Base-by-base conservation (phyloP, 225 moss, liverwort and hornwort genomes). In the Marchantia paleacea region DNA sequence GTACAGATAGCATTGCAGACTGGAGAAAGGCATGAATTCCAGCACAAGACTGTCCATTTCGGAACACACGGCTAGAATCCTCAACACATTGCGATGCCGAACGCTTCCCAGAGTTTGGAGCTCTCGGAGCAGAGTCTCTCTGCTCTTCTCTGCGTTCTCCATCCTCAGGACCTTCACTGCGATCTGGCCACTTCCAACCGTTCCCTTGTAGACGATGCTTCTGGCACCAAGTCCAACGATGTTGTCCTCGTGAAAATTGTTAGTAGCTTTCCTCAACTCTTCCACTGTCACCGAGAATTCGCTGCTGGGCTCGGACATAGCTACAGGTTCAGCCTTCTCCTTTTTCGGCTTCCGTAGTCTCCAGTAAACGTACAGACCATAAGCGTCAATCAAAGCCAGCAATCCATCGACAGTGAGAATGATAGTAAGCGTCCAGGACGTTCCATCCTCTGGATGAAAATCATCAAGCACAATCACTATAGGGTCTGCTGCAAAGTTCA, bases 181-280 rank as follows among this genome's bases (percentile, higher is more conserved):
- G 20, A 83, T 53, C 29, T 80, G 71, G 16, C 78, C 81, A 25
- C 78, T 71, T 16, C 77, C 16, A 55, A 79, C 60, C 12, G 75
- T 58, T 61, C 81, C 86, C 49, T 54, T 83, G 55, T 83, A 86
- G 3, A 86, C 83, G 6, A 74, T 75, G 75, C 86, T 81, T 30
- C 19, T 26, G 73, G 86, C 39, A 78, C 88, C 65, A 55, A 0
- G 19, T 62, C 87, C 86, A 18, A 86, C n/a, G 12, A 86, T 64
- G 30, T 61, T 74, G 48, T 30, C 72, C 15, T 78, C 80, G 65
- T 80, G 26, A 22, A 85, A 85, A 24, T 80, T 58, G 55, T 73
- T 52, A 7, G 85, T 82, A 2, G 82, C 79, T 16, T 9, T 76
- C n/a, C n/a, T 72, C 7, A 85, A 57, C 26, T 81, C 80, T 31